Conservation (phyloP, 2,329 filamentous ascomycete species). For the Beauveria australis region DNA sequence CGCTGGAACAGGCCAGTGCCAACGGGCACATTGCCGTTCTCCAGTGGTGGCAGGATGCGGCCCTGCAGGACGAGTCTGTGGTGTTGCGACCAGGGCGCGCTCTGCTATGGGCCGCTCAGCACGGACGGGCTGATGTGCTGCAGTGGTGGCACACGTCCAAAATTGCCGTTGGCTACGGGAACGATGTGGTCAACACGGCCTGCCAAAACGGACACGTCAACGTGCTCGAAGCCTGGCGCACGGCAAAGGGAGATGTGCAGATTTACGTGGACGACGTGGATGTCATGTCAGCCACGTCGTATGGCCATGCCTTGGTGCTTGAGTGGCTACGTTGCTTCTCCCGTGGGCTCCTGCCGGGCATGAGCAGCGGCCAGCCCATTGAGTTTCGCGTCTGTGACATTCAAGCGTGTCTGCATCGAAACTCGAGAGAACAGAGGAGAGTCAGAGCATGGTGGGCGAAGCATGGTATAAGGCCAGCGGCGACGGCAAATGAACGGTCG, state of each 20-base stretch:
- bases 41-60: constrained; percentile 83
- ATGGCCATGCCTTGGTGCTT: constrained; percentile 73
- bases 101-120: constrained; percentile 74
- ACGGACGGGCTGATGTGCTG: constrained; percentile 68
- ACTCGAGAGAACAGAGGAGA: constrained; percentile 62
- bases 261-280: constrained; percentile 77
- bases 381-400: constrained; percentile 95
- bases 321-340: constrained; percentile 85
- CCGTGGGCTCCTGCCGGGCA: constrained; percentile 44
- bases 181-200: constrained; percentile 75
- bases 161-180: constrained; percentile 71
- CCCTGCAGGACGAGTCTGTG: constrained; percentile 47
- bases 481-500: not conserved
- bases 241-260: constrained; percentile 54
- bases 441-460: constrained; percentile 82
- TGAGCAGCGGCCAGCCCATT: constrained; percentile 57
- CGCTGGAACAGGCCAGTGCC: constrained; percentile 78
- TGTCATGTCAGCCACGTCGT: constrained; percentile 77
- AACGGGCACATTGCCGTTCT: constrained; percentile 80
- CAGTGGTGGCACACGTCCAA: constrained; percentile 83
- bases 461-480: constrained; percentile 45
- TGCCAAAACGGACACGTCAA: constrained; percentile 77
- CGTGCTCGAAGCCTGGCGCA: constrained; percentile 75
- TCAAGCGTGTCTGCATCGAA: constrained; percentile 87
- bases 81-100: constrained; percentile 75